Base-by-base conservation (phyloP, 2,329 filamentous ascomycete genomes). In the Emergomyces africanus region DNA sequence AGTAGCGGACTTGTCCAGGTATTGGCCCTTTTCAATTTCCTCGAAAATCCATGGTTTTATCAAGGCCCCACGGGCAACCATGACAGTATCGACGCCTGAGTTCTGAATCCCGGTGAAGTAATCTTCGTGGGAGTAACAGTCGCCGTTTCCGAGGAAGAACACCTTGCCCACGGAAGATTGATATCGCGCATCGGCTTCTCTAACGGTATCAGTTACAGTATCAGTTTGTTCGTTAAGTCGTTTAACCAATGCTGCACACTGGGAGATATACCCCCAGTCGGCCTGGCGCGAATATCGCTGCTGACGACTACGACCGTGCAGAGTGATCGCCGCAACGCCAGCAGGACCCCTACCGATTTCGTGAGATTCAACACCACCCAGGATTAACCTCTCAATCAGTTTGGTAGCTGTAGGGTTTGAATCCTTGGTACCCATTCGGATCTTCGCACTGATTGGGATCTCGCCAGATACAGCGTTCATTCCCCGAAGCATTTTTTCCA, bases 11-110 rank as follows among this genome's bases (percentile, higher is more conserved):
- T 99, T 99, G 78, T 99, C 94, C 44, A 99, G 83, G 70, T 97
- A 96, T 74, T 97, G 94, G 5, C 88, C 88, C 63, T 85, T 82
- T 65, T 89, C 83, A 59, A 99, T 97, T 74, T 99, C 94, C 73
- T 99, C 94, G 70, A 97, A 99, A 63, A 99, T 79, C 94, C 94
- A 99, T 0, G 94, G 94, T 76, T 99, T 99, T 75, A 97, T 89
- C 60, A 99, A 81, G 10, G 94, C 94, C 59, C 94, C 94, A 61
- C 94, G 88, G n/a, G 86, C 94, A 62, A 97, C 84, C 94, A 99
- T 97, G 70, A 96, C 88, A n/a, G 85, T 85, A 75, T 97, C 92
- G 51, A 97, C 90, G 53, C 83, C 83, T 41, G 89, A 82, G 61
- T 92, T 82, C 54, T 86, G 80, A 44, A 97, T 78, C 68, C 94